phyloP scores from a whole-genome alignment of 257 asterid species.

The Vinca minor region DNA sequence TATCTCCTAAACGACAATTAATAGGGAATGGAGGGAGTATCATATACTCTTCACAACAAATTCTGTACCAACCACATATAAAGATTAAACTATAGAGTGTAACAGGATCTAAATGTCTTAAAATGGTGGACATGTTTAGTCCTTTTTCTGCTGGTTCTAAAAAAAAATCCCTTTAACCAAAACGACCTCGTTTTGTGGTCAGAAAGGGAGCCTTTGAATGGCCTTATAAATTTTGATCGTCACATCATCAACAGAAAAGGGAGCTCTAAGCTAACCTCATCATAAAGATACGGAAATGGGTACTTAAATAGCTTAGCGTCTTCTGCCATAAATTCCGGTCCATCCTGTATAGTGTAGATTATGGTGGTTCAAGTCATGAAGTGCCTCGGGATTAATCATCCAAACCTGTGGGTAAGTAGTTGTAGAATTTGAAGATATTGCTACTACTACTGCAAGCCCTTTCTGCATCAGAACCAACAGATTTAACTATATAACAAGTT shows the following conservation, averaged over 20 bases:
- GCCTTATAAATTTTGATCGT: too few relatives aligned
- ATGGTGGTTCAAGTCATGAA: slow-evolving; percentile 24
- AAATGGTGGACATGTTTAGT: too few relatives aligned
- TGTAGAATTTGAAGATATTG: slow-evolving; percentile 79
- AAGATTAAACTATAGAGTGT: neutral
- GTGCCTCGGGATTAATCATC: slow-evolving; percentile 27
- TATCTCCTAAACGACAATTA: too few relatives aligned
- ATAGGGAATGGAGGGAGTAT: too few relatives aligned
- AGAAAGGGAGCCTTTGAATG: too few relatives aligned
- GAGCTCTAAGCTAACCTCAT: slow-evolving; percentile 45
- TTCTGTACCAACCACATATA: neutral
- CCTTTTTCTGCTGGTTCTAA: too few relatives aligned
- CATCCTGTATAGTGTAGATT: slow-evolving; percentile 55
- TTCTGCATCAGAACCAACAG: slow-evolving; percentile 44
- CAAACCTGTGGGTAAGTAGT: slow-evolving; percentile 85
- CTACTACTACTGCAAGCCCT: slow-evolving; percentile 84
- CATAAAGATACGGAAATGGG: slow-evolving; percentile 83
- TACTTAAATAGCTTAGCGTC: slow-evolving; percentile 64
- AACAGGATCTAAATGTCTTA: too few relatives aligned
- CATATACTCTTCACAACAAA: neutral
- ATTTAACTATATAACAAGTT: neutral
- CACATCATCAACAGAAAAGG: too few relatives aligned
- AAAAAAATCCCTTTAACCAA: too few relatives aligned
- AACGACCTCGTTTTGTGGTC: too few relatives aligned
- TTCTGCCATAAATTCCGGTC: slow-evolving; percentile 83